Conservation (phyloP, 441 rosid genomes). For the Cnidoscolus chayamansa region DNA sequence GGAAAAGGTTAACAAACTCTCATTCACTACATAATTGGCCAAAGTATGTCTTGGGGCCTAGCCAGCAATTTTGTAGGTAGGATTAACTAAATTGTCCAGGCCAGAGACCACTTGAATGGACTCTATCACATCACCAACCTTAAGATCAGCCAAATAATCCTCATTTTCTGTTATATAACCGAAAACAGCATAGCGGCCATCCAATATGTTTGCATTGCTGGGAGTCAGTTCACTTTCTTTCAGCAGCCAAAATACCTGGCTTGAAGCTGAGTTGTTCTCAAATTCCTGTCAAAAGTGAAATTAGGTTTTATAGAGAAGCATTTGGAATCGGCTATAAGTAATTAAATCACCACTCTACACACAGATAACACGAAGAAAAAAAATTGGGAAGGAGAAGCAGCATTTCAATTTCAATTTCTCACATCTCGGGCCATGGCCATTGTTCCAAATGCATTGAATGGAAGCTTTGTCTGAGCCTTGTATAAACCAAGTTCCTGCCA, state of each 20-base stretch:
- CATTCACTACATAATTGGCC: neutral
- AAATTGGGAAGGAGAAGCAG: neutral
- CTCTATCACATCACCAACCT: conserved; percentile 92
- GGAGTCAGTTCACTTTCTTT: conserved; percentile 99
- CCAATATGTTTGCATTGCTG: conserved; percentile 95
- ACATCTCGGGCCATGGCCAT: conserved; percentile 99
- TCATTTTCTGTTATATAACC: conserved; percentile 88
- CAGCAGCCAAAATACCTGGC: conserved; percentile 93
- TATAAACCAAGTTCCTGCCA: conserved; percentile 87
- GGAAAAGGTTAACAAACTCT: neutral
- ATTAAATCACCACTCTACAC: neutral
- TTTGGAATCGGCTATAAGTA: neutral
- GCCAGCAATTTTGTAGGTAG: conserved; percentile 87
- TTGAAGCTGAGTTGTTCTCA: conserved; percentile 88
- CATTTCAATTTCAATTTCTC: conserved; percentile 29
- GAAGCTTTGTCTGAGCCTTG: conserved; percentile 96
- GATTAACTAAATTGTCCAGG: conserved; percentile 75
- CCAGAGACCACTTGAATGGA: conserved; percentile 92
- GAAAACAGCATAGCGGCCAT: conserved; percentile 93
- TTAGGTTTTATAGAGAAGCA: neutral
- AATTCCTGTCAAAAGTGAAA: conserved; percentile 57
- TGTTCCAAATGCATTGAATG: conserved; percentile 97
- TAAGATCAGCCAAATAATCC: conserved; percentile 85
- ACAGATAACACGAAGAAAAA: neutral
- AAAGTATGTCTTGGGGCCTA: conserved; percentile 29